phyloP scores from a whole-genome alignment of 352 stramenopile genomes.

The Phytophthora rubi region DNA sequence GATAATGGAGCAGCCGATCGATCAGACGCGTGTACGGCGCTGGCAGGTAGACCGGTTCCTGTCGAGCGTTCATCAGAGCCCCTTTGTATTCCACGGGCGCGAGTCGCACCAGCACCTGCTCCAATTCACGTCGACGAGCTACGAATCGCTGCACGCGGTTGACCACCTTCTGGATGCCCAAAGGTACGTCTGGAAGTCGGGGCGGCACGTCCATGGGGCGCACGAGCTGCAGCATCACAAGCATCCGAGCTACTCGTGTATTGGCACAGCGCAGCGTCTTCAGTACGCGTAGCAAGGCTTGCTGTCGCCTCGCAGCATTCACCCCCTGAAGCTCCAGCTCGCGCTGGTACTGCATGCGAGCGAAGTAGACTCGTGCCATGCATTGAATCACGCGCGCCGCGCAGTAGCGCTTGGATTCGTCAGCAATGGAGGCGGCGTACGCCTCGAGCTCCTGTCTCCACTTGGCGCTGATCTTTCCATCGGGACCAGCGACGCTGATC shows the following conservation, averaged over 20 bases:
- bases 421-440: slow-evolving; percentile 66
- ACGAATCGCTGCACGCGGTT: slow-evolving; percentile 61
- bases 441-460: slow-evolving; percentile 67
- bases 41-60: slow-evolving; percentile 44
- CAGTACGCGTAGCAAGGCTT: slow-evolving; percentile 55
- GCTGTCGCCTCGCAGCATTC: slow-evolving; percentile 64
- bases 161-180: slow-evolving; percentile 64
- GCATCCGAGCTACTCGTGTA: slow-evolving; percentile 67
- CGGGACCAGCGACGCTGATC: slow-evolving; percentile 32
- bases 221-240: slow-evolving; percentile 75
- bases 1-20: slow-evolving; percentile 72
- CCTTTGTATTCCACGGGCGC: slow-evolving; percentile 62
- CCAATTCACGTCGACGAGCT: slow-evolving; percentile 61
- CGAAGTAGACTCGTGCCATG: slow-evolving; percentile 70
- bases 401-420: slow-evolving; percentile 73
- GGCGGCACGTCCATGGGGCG: slow-evolving; percentile 55
- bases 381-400: slow-evolving; percentile 80
- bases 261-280: slow-evolving; percentile 68
- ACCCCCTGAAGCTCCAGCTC: slow-evolving; percentile 77
- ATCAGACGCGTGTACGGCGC: slow-evolving; percentile 63
- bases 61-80: slow-evolving; percentile 12
- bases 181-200: slow-evolving; percentile 59
- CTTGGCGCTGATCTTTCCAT: slow-evolving; percentile 45
- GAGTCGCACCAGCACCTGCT: slow-evolving; percentile 54
- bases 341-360: slow-evolving; percentile 60